Percentiles rank a stretch among this genome's conserved stretches.
These are phyloP conservation scores for Aureobasidium lini DNA, from an alignment of 2,329 filamentous ascomycete genomes.

Conservation along the genomic window DNA sequence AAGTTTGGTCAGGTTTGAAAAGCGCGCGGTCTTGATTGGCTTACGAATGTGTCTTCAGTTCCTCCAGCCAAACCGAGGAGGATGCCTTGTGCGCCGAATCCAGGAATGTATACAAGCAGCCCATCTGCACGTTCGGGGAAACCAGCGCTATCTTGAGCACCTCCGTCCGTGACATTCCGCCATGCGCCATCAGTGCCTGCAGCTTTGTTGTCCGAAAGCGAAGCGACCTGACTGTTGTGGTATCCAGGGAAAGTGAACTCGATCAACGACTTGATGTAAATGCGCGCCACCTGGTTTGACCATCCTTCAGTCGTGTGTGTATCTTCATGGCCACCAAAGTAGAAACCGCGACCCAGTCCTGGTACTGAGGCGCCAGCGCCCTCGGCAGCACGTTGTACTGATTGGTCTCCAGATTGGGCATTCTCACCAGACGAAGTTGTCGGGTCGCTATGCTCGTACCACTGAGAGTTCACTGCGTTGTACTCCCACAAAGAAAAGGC, in stretches of 20 bases:
- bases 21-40: slow-evolving; percentile 18
- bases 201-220: slow-evolving; percentile 44
- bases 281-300: slow-evolving; percentile 54
- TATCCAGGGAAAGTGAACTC: slow-evolving; percentile 70
- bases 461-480: slow-evolving; percentile 49
- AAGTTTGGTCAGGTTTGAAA: neutral
- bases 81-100: slow-evolving; percentile 67
- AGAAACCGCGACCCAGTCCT: slow-evolving; percentile 64
- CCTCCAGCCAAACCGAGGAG: slow-evolving; percentile 73
- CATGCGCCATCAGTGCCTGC: slow-evolving; percentile 58
- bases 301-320: slow-evolving; percentile 56
- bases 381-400: slow-evolving; percentile 63
- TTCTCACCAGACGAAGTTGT: slow-evolving; percentile 57
- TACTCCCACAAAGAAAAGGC: slow-evolving; percentile 65
- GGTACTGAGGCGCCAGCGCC: slow-evolving; percentile 65
- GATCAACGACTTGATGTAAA: slow-evolving; percentile 66
- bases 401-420: slow-evolving; percentile 47
- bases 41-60: slow-evolving; percentile 57
- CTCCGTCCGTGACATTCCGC: slow-evolving; percentile 66
- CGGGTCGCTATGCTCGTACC: slow-evolving; percentile 57
- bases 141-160: slow-evolving; percentile 56
- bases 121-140: slow-evolving; percentile 71
- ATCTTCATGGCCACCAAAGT: slow-evolving; percentile 72
- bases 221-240: slow-evolving; percentile 54
- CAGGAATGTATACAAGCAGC: slow-evolving; percentile 65